These are phyloP conservation scores for Aspergillus leporis DNA, from an alignment of 495 filamentous ascomycete species.

Conservation along the genomic window DNA sequence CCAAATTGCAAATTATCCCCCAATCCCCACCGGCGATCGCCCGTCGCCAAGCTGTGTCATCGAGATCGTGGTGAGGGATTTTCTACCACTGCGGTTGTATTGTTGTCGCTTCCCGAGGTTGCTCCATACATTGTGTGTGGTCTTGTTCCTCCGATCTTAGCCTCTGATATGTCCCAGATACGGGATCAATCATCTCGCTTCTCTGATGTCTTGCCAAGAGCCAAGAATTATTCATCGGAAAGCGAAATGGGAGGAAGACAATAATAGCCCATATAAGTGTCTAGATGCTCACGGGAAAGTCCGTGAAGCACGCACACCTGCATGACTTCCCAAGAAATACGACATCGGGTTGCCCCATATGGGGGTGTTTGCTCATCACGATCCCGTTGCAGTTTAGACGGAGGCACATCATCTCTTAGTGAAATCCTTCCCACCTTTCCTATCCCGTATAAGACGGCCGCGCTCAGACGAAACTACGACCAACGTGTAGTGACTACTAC, in stretches of 20 bases:
- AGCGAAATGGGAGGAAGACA: not conserved
- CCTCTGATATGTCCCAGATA: not conserved
- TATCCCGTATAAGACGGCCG: not conserved
- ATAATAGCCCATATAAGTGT: not conserved
- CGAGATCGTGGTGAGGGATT: conserved; percentile 35
- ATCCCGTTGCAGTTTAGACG: conserved; percentile 7
- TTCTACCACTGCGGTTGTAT: conserved; percentile 18
- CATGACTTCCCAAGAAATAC: not conserved
- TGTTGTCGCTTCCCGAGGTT: conserved; percentile 4
- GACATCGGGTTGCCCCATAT: conserved; percentile 7
- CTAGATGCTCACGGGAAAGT: not conserved
- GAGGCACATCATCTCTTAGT: conserved; percentile 4
- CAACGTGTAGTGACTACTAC: not conserved
- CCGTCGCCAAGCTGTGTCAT: conserved; percentile 34
- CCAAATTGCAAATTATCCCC: conserved; percentile 14
- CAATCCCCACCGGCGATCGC: conserved; percentile 26
- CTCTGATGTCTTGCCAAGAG: not conserved
- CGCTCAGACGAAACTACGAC: conserved; percentile 1
- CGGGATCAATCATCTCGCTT: not conserved
- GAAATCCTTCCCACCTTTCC: conserved; percentile 5
- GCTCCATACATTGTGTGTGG: not conserved
- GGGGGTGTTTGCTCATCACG: conserved; percentile 5
- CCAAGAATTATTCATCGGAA: not conserved
- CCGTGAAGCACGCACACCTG: not conserved
- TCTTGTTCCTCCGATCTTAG: not conserved